phyloP scores from a whole-genome alignment of 192 early-diverging fungal genomes.

The Haplosporangium gracile region DNA sequence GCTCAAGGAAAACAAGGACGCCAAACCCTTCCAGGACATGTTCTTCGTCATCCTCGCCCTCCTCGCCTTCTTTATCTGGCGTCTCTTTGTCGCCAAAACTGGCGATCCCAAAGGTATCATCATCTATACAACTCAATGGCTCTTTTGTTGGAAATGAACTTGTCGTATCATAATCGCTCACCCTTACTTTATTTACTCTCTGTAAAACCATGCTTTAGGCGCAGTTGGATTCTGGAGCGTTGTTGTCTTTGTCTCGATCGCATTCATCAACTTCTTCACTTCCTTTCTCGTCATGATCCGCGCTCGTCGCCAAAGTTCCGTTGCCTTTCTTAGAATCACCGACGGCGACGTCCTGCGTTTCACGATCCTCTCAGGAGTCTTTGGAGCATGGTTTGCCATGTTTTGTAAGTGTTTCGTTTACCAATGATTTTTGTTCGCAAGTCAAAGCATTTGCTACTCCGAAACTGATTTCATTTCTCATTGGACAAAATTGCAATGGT shows the following conservation, averaged over 20 bases:
- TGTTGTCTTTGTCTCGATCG: slow-evolving; percentile 25
- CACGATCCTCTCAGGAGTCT: slow-evolving; percentile 31
- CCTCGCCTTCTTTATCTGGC: slow-evolving; percentile 45
- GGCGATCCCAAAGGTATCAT: slow-evolving; percentile 23
- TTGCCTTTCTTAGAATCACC: slow-evolving; percentile 19
- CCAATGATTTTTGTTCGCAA: background rate
- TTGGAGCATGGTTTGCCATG: slow-evolving; percentile 41
- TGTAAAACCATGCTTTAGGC: slow-evolving; percentile 1
- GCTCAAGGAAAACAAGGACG: slow-evolving; percentile 30
- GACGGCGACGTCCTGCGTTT: slow-evolving; percentile 38
- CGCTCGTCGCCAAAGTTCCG: slow-evolving; percentile 28
- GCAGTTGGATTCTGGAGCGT: slow-evolving; percentile 36
- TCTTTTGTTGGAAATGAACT: background rate
- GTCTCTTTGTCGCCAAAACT: slow-evolving; percentile 25
- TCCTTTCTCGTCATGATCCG: slow-evolving; percentile 46
- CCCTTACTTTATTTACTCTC: background rate
- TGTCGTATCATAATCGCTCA: background rate
- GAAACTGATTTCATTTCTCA: no score
- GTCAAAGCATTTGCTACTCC: background rate
- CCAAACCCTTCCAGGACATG: slow-evolving; percentile 48
- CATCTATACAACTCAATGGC: background rate
- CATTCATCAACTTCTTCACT: slow-evolving; percentile 33
- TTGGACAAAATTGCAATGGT: no score
- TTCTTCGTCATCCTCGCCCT: slow-evolving; percentile 19
- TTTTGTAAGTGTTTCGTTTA: slow-evolving; percentile 27